Conservation (phyloP, 2,329 filamentous ascomycete species). For the Neopestalotiopsis sp. region DNA sequence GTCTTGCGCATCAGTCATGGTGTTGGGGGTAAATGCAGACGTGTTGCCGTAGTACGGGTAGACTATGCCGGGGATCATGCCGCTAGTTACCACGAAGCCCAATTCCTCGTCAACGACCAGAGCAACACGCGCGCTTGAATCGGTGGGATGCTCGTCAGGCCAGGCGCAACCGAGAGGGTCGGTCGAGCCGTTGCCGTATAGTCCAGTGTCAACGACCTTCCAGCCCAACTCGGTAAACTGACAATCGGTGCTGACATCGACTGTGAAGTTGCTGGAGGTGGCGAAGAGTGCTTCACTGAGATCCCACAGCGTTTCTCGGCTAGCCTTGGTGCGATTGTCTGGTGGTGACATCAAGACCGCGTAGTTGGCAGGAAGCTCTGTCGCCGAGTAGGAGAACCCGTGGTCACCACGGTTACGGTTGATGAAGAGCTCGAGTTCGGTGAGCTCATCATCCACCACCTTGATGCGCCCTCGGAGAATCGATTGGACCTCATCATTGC, state of each 20-base stretch:
- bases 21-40: conserved; percentile 3
- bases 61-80: conserved; percentile 5
- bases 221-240: conserved; percentile 10
- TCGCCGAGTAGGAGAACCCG: conserved; percentile 6
- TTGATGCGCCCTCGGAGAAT: not conserved
- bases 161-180: conserved; percentile 13
- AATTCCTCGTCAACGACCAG: conserved; percentile 14
- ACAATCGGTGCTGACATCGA: conserved; percentile 1
- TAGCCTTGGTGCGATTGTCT: conserved; percentile 13
- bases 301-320: conserved; percentile 10
- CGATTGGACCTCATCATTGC: conserved; percentile 7
- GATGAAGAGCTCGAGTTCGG: conserved; percentile 15
- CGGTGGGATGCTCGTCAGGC: conserved; percentile 10
- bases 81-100: conserved; percentile 14
- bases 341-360: conserved; percentile 11
- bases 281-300: conserved; percentile 15
- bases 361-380: conserved; percentile 3
- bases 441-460: conserved; percentile 9
- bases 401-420: conserved; percentile 13
- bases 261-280: conserved; percentile 6
- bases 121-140: conserved; percentile 8
- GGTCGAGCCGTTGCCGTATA: conserved; percentile 11
- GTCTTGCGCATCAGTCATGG: conserved; percentile 6
- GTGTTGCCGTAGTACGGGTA: conserved; percentile 6
- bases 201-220: conserved; percentile 13